Conservation (phyloP, 2,329 filamentous ascomycete genomes). For the Fusarium tuaranense region DNA sequence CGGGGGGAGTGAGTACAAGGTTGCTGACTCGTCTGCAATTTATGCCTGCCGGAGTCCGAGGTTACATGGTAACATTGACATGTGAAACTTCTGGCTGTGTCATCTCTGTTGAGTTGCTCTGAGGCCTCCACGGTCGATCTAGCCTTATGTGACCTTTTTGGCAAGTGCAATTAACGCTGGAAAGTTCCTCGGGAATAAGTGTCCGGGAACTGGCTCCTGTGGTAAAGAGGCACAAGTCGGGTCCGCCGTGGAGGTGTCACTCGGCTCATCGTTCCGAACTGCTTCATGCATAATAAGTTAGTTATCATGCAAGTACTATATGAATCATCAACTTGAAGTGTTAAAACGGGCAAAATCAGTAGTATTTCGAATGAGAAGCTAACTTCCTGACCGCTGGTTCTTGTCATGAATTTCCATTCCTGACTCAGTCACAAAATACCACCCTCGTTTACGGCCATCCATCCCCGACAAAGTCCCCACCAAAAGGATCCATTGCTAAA, state of each 20-base stretch:
- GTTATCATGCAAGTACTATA: background rate
- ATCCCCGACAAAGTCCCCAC: background rate
- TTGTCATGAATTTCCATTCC: background rate
- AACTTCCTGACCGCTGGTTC: background rate
- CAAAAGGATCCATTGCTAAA: background rate
- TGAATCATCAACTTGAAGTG: background rate
- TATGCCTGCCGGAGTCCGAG: background rate
- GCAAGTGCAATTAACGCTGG: background rate
- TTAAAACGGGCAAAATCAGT: background rate
- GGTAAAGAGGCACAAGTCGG: background rate
- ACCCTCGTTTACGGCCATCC: background rate
- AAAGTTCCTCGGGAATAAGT: background rate
- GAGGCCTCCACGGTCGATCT: too few species aligned
- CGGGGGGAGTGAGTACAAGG: background rate
- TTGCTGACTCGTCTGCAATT: background rate
- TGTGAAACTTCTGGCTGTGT: background rate
- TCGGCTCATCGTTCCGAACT: background rate
- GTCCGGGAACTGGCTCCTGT: background rate
- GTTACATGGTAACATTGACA: background rate
- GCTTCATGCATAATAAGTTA: background rate
- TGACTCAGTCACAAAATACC: background rate
- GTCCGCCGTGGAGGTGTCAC: background rate
- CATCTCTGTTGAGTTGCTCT: too few species aligned
- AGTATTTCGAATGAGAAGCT: background rate
- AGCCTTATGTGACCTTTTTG: too few species aligned